A percentile compares a stretch with the other conserved stretches of the same genome.
These are phyloP conservation scores for Blastomyces gilchristii DNA, from an alignment of 2,329 filamentous ascomycete species.

Conservation along the genomic window DNA sequence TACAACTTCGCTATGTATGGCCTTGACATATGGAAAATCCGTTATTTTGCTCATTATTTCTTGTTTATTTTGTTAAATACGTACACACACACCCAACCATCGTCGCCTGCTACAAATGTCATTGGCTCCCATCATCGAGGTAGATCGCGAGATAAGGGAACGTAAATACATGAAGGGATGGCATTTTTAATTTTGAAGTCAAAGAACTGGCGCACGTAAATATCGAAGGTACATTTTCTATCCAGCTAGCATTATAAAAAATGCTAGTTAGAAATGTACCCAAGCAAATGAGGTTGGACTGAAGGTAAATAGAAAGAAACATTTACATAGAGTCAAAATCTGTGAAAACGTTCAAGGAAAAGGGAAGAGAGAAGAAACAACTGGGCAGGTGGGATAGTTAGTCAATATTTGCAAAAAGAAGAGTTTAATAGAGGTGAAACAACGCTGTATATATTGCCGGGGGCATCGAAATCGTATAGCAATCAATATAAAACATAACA, in stretches of 20 bases:
- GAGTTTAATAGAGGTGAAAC: not conserved
- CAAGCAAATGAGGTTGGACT: too few relatives aligned
- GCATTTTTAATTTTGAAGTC: not conserved
- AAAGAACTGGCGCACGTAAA: not conserved
- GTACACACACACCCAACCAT: not conserved
- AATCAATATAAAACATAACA: not conserved
- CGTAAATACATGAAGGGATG: not conserved
- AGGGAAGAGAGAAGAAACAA: not conserved
- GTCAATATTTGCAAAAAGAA: not conserved
- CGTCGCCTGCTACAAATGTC: not conserved
- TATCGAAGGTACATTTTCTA: not conserved
- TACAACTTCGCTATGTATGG: not conserved
- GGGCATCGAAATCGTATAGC: not conserved
- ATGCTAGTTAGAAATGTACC: not conserved
- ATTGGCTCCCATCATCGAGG: not conserved
- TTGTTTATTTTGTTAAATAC: not conserved
- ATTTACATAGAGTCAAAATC: not conserved
- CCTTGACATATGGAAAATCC: not conserved
- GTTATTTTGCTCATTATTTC: not conserved
- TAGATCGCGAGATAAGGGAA: not conserved
- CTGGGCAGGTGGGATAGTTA: not conserved
- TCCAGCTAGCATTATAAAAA: too few relatives aligned
- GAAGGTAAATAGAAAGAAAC: not conserved
- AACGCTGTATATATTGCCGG: not conserved
- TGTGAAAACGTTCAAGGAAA: not conserved